These are phyloP conservation scores for Spathaspora gorwiae DNA, from an alignment of 805 yeast species.

Conservation along the genomic window DNA sequence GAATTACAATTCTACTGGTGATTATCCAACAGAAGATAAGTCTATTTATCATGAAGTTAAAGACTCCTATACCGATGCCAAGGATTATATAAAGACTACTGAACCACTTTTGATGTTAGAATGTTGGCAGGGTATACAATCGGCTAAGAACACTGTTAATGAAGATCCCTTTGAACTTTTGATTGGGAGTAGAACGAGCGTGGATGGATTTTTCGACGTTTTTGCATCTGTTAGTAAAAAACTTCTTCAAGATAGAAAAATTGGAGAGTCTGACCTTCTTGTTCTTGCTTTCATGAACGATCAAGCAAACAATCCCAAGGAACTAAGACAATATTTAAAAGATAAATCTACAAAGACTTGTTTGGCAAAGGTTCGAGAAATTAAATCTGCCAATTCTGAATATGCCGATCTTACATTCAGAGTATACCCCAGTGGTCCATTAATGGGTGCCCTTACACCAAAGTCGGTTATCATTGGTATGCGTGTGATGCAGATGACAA, in stretches of 20 bases:
- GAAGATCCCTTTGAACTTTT: conserved; percentile 59
- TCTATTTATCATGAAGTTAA: conserved; percentile 45
- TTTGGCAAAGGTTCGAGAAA: conserved; percentile 73
- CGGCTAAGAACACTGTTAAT: conserved; percentile 61
- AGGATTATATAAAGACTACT: conserved; percentile 65
- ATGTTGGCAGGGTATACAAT: conserved; percentile 87
- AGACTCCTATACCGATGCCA: conserved; percentile 50
- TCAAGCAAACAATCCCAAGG: conserved; percentile 10
- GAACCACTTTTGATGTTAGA: conserved; percentile 83
- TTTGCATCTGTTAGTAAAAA: conserved; percentile 63
- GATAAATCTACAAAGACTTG: conserved; percentile 46
- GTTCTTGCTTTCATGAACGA: conserved; percentile 43
- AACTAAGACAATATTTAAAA: conserved; percentile 22
- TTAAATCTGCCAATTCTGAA: conserved; percentile 63
- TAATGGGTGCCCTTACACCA: conserved; percentile 56
- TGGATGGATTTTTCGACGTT: conserved; percentile 85
- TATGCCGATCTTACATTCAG: conserved; percentile 71
- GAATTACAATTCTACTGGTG: conserved; percentile 59
- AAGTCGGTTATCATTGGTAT: conserved; percentile 61
- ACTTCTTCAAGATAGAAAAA: conserved; percentile 45
- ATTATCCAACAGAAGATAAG: conserved; percentile 53
- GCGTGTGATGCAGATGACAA: conserved; percentile 80
- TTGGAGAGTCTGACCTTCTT: conserved; percentile 74
- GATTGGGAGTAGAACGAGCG: conserved; percentile 76
- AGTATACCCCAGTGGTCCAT: conserved; percentile 50